These are phyloP conservation scores for Angomonas ambiguus DNA, from an alignment of 208 protist species.

Conservation along the genomic window DNA sequence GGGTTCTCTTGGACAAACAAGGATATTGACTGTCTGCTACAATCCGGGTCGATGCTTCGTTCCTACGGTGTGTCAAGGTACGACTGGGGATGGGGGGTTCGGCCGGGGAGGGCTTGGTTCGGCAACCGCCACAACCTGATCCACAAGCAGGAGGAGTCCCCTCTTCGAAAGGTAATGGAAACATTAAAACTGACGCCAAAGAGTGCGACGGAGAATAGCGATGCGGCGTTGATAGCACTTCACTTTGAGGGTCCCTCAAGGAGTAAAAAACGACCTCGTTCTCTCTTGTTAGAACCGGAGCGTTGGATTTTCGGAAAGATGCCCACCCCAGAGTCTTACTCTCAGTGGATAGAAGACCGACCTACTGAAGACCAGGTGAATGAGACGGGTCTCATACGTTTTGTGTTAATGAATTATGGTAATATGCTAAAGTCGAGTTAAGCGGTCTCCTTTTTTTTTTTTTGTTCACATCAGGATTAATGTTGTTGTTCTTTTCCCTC, in stretches of 20 bases:
- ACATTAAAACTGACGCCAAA: too few species aligned
- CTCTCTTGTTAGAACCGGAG: conserved; percentile 71
- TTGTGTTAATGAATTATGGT: conserved; percentile 73
- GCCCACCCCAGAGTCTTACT: conserved; percentile 58
- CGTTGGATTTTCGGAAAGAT: conserved; percentile 54
- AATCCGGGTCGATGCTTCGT: conserved; percentile 53
- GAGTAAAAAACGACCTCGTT: conserved; percentile 51
- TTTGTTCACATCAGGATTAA: too few species aligned
- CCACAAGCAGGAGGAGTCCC: neutral
- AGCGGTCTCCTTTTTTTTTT: conserved; percentile 6
- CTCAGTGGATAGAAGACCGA: conserved; percentile 57
- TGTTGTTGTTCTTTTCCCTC: too few species aligned
- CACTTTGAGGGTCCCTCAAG: conserved; percentile 81
- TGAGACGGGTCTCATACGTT: conserved; percentile 61
- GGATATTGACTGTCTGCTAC: conserved; percentile 70
- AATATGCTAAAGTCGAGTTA: conserved; percentile 61
- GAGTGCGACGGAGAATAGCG: conserved; percentile 1
- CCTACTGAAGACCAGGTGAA: conserved; percentile 50
- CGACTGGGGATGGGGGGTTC: conserved; percentile 82
- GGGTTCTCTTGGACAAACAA: conserved; percentile 71
- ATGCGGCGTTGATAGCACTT: conserved; percentile 74
- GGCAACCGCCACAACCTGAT: conserved; percentile 42
- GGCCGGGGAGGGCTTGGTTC: conserved; percentile 63
- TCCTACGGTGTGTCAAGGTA: conserved; percentile 74
- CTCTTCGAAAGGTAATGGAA: too few species aligned